Evolutionary conservation across 2,329 filamentous ascomycete species (phyloP), one percentile per base, ranked within the genome.

Genomic region (Diaporthe sp.): DNA sequence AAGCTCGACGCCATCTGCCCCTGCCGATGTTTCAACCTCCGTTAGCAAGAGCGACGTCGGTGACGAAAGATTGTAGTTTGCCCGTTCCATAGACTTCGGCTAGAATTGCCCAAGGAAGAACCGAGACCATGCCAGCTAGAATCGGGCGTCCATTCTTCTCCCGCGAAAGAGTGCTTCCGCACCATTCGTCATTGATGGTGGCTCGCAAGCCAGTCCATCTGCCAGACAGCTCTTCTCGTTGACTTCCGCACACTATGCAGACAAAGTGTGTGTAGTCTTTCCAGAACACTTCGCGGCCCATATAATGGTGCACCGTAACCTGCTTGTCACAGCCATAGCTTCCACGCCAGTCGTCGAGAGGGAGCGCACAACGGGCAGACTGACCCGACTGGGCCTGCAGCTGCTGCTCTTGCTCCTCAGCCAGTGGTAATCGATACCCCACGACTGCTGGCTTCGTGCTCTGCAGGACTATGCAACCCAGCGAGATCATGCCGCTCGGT

Each of bases 11-110:
- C 65, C n/a, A 53, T 20, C 49, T 70, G 47, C 47, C 53, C 53
- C 65, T 39, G 65, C 65, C 65, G 65, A 68, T 53, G 65, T 70
- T 70, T 55, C 65, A 55, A 70, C 65, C 5, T 31, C 49, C 34
- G n/a, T n/a, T 55, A 42, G 34, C 34, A 22, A n/a, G 34, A 70
- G n/a, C 65, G 20, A 53, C n/a, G 47, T 55, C 34, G 34, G 65
- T 42, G 34, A 70, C 22, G 22, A 47, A 70, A 42, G n/a, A 37
- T 70, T 42, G 22, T 55, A 39, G 22, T 13, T 37, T 39, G 47
- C 65, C 47, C 15, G 34, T 39, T 42, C 15, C 13, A 22, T 28
- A 37, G 34, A 5, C n/a, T 55, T 68, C 49, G 49, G 65, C 5
- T 70, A 70, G 34, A 70, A 28, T 31, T 55, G 47, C 65, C 63